Evolutionary conservation across 345 rosid genomes (phyloP).

Genomic region (Eucalyptus sp.): DNA sequence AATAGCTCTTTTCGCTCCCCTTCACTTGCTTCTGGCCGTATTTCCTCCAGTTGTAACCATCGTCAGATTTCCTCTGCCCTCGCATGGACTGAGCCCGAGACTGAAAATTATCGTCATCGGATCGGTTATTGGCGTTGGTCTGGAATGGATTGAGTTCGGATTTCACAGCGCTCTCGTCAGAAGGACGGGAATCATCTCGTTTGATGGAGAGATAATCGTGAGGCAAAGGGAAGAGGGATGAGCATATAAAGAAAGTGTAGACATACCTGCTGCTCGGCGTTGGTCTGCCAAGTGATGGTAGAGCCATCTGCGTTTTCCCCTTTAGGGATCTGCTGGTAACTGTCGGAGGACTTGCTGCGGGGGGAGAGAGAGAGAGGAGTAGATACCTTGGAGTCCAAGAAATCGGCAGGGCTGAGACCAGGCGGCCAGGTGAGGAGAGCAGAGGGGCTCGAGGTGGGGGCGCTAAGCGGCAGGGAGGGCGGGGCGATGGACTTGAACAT

Average conservation of each 20-base stretch:
- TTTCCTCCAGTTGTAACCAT: conserved; percentile 96
- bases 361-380: neutral
- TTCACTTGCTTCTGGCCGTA: conserved; percentile 88
- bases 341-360: conserved; percentile 12
- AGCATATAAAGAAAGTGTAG: neutral
- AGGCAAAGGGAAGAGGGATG: neutral
- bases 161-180: conserved; percentile 7
- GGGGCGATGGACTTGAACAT: conserved; percentile 74
- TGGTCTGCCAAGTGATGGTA: conserved; percentile 50
- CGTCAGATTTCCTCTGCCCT: conserved; percentile 5
- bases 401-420: conserved; percentile 65
- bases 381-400: conserved; percentile 54
- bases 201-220: neutral
- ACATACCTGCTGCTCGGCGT: neutral
- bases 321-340: conserved; percentile 17
- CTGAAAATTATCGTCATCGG: conserved; percentile 18
- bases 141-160: conserved; percentile 10
- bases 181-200: conserved; percentile 5
- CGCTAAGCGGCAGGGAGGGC: conserved; percentile 47
- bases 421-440: conserved; percentile 69
- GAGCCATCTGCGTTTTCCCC: conserved; percentile 21
- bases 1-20: conserved; percentile 92
- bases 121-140: conserved; percentile 10
- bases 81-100: conserved; percentile 1
- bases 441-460: conserved; percentile 36